Percentiles rank a stretch among this genome's conserved stretches.
Conservation (phyloP, 2,329 filamentous ascomycete genomes). For the Paraphaeosphaeria minitans region DNA sequence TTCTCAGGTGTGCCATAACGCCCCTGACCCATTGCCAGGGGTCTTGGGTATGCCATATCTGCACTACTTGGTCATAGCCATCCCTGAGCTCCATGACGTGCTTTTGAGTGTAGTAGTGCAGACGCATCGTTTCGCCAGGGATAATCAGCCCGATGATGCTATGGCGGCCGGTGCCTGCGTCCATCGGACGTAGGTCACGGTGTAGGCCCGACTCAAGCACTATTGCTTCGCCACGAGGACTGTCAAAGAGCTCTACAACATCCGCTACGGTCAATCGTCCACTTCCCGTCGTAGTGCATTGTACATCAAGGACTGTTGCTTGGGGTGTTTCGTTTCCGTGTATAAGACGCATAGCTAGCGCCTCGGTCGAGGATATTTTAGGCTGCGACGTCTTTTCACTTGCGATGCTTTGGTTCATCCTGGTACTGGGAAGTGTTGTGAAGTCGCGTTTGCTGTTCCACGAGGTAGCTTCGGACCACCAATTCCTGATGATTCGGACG, state of each 20-base stretch:
- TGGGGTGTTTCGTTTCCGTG: constrained; percentile 32
- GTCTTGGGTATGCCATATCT: constrained; percentile 32
- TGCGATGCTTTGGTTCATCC: constrained; percentile 7
- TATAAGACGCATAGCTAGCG: constrained; percentile 34
- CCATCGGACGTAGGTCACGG: constrained; percentile 45
- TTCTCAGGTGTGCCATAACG: constrained; percentile 45
- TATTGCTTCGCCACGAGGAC: constrained; percentile 45
- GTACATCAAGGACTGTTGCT: constrained; percentile 36
- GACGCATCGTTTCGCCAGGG: constrained; percentile 52
- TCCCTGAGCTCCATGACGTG: constrained; percentile 36
- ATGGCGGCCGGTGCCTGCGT: constrained; percentile 63
- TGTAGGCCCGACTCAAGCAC: constrained; percentile 56
- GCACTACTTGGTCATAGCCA: constrained; percentile 34
- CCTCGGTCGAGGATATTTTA: constrained; percentile 20
- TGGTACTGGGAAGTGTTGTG: constrained; percentile 7
- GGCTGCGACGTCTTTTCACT: not conserved
- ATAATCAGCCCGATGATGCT: constrained; percentile 76
- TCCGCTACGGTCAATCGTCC: constrained; percentile 44
- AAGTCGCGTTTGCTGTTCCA: constrained; percentile 53
- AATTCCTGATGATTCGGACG: constrained; percentile 69
- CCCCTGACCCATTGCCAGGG: constrained; percentile 50
- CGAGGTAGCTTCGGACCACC: constrained; percentile 69
- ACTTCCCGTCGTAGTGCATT: constrained; percentile 42
- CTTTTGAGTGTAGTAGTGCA: constrained; percentile 41
- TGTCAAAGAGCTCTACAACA: constrained; percentile 44